A percentile compares a stretch with the other conserved stretches of the same genome.
Conservation (phyloP, 2,329 filamentous ascomycete genomes). For the Arthrobotrys iridis region DNA sequence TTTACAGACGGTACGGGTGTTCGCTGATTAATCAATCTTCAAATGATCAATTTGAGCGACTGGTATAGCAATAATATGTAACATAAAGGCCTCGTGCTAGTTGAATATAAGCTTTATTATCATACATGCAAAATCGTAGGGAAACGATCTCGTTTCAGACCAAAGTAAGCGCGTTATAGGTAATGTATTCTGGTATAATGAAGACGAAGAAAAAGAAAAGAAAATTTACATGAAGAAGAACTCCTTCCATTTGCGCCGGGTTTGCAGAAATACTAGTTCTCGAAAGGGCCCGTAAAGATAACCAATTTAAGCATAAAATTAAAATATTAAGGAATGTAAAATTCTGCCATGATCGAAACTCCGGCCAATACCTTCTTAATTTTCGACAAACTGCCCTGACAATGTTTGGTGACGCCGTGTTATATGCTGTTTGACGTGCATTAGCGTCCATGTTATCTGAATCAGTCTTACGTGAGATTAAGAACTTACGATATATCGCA, state of each 20-base stretch:
- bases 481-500: slow-evolving; percentile 45
- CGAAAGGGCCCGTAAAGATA: background rate
- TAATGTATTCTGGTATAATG: background rate
- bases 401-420: slow-evolving; percentile 47
- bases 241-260: background rate
- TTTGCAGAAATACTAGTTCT: background rate
- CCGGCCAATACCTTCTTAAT: too few species aligned
- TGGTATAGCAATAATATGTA: too few species aligned
- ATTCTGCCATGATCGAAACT: too few species aligned
- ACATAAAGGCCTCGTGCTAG: too few species aligned
- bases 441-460: background rate
- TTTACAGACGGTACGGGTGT: background rate
- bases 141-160: too few species aligned
- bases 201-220: background rate
- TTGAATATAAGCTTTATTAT: background rate
- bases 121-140: background rate
- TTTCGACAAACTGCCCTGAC: slow-evolving; percentile 19
- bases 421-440: slow-evolving; percentile 20
- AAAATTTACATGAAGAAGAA: background rate
- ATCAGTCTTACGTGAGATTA: background rate
- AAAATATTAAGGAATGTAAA: background rate
- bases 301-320: background rate
- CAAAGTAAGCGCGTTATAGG: background rate
- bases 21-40: too few species aligned
- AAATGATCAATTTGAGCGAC: too few species aligned